These are phyloP conservation scores for Elongisporangium anandrum DNA, from an alignment of 352 stramenopile species.

Conservation along the genomic window DNA sequence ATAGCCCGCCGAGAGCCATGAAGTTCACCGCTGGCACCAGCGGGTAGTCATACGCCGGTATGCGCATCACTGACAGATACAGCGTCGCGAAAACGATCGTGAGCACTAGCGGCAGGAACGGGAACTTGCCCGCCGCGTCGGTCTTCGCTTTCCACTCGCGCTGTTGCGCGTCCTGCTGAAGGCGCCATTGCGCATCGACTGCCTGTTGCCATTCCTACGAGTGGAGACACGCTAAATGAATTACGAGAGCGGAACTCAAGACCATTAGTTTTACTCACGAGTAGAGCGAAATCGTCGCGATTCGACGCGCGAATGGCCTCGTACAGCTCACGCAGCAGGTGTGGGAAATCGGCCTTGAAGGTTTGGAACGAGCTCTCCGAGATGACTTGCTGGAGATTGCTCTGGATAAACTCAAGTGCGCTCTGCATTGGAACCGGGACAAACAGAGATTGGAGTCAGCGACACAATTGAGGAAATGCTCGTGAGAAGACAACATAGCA, in stretches of 20 bases:
- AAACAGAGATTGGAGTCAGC: not conserved
- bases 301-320: conserved; percentile 20
- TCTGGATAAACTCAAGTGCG: conserved; percentile 14
- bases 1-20: conserved; percentile 29
- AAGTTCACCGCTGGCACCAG: conserved; percentile 55
- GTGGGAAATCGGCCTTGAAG: conserved; percentile 29
- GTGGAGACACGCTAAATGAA: not conserved
- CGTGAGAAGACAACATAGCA: not conserved
- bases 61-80: conserved; percentile 50
- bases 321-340: conserved; percentile 44
- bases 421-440: conserved; percentile 3
- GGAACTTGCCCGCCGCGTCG: conserved; percentile 21
- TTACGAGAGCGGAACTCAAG: not conserved
- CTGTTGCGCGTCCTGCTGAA: conserved; percentile 24
- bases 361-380: conserved; percentile 17
- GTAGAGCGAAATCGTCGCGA: conserved; percentile 22
- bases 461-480: not conserved
- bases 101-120: conserved; percentile 49
- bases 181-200: conserved; percentile 14
- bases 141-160: conserved; percentile 21
- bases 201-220: conserved; percentile 38
- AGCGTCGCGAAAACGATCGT: conserved; percentile 45
- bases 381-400: conserved; percentile 9
- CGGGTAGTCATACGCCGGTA: conserved; percentile 37
- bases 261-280: conserved; percentile 16